A percentile compares a stretch with the other conserved stretches of the same genome.
Conservation (phyloP, 1,284 basidiomycete species). For the Naganishia sp. region DNA sequence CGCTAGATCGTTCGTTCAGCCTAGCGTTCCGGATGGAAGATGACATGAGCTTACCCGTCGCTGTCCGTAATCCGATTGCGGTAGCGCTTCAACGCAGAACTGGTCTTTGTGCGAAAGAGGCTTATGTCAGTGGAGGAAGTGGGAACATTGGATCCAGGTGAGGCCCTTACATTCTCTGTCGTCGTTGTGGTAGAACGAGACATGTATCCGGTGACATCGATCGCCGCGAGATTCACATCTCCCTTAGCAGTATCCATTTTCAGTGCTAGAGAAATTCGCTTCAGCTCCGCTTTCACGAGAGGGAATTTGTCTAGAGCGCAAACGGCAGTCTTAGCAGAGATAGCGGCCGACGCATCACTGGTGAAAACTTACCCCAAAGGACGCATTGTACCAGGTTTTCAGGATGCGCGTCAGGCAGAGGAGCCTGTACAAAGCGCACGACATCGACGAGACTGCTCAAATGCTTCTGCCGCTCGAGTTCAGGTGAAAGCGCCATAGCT, state of each 20-base stretch:
- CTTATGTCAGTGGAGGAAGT: background rate
- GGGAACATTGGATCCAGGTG: background rate
- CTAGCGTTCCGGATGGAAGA: conserved; percentile 27
- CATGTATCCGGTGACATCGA: background rate
- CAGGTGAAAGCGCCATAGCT: conserved; percentile 36
- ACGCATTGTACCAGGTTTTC: conserved; percentile 88
- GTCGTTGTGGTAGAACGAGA: too few relatives aligned
- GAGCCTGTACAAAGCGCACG: conserved; percentile 77
- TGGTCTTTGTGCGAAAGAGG: conserved; percentile 33
- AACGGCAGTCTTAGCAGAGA: background rate
- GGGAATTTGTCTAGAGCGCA: conserved; percentile 69
- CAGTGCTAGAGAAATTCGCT: conserved; percentile 66
- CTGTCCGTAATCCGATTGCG: conserved; percentile 6
- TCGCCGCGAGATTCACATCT: conserved; percentile 31
- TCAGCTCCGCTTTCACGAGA: conserved; percentile 65
- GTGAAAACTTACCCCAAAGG: conserved; percentile 69
- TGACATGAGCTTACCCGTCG: too few relatives aligned
- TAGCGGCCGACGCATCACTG: background rate
- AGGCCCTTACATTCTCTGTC: background rate
- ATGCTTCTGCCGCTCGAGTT: conserved; percentile 31
- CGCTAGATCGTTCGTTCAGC: background rate
- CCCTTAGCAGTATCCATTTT: conserved; percentile 53
- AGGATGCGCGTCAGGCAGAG: conserved; percentile 83
- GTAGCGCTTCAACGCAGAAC: conserved; percentile 16
- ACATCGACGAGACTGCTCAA: conserved; percentile 69